Evolutionary conservation across 768 basidiomycete genomes (phyloP).

Genomic region (Lanmaoa rubissima): DNA sequence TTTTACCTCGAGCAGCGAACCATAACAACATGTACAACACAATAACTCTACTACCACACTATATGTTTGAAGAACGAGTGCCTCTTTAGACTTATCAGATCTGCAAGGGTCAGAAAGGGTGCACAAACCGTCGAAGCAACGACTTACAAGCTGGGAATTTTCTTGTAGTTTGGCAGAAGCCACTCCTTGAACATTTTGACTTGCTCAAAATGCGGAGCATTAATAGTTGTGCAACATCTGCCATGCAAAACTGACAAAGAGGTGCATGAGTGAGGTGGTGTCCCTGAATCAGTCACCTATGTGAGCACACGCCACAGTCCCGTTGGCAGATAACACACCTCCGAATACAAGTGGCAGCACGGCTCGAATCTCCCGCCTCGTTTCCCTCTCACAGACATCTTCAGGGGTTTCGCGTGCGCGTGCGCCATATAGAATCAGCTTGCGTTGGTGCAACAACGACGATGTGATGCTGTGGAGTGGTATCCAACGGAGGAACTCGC

Average conservation of each 20-base stretch:
- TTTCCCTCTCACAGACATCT: conserved; percentile 64
- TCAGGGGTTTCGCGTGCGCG: conserved; percentile 70
- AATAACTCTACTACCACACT: conserved; percentile 58
- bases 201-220: conserved; percentile 71
- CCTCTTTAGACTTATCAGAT: conserved; percentile 33
- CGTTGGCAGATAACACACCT: conserved; percentile 35
- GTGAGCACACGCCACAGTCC: conserved; percentile 2
- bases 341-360: conserved; percentile 68
- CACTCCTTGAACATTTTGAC: conserved; percentile 67
- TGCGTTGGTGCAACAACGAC: conserved; percentile 66
- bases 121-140: background rate
- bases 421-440: conserved; percentile 65
- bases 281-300: conserved; percentile 31
- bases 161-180: conserved; percentile 69
- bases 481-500: conserved; percentile 68
- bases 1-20: conserved; percentile 66
- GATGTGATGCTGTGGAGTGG: conserved; percentile 60
- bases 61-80: conserved; percentile 50
- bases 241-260: conserved; percentile 41
- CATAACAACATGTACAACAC: conserved; percentile 60
- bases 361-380: conserved; percentile 65
- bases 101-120: conserved; percentile 9
- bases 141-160: conserved; percentile 49
- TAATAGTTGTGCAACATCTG: conserved; percentile 46
- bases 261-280: conserved; percentile 20